phyloP scores from a whole-genome alignment of 805 yeast species.

The Pichia occidentalis region DNA sequence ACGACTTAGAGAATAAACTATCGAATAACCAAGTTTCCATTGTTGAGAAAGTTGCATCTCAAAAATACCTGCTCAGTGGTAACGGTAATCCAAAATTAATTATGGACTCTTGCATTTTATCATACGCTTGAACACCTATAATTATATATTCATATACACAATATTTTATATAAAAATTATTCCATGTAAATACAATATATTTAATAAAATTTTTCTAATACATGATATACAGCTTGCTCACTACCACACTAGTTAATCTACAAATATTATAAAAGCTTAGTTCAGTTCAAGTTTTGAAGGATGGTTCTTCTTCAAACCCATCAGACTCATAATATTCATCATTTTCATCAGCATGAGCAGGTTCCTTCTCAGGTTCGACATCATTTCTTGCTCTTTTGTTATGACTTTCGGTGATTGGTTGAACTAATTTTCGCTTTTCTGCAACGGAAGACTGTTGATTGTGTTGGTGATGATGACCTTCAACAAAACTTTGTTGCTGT shows the following conservation, averaged over 20 bases:
- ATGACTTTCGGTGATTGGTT: neutral
- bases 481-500: constrained; percentile 17
- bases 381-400: constrained; percentile 1
- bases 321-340: constrained; percentile 29
- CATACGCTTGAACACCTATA: constrained; percentile 21
- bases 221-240: too few relatives aligned
- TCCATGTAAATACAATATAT: constrained; percentile 10
- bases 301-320: constrained; percentile 33
- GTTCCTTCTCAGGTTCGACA: neutral
- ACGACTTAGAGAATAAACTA: constrained; percentile 26
- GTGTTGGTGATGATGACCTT: constrained; percentile 6
- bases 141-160: neutral
- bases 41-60: constrained; percentile 34
- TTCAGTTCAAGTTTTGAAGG: constrained; percentile 11
- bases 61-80: constrained; percentile 51
- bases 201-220: neutral
- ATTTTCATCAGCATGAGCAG: constrained; percentile 5
- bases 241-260: neutral
- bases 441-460: constrained; percentile 10
- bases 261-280: too few relatives aligned
- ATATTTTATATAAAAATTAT: neutral
- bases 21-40: constrained; percentile 15
- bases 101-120: constrained; percentile 34
- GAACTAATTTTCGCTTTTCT: constrained; percentile 8
- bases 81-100: constrained; percentile 59